A percentile compares a stretch with the other conserved stretches of the same genome.
These are phyloP conservation scores for Colletotrichum euphorbiae DNA, from an alignment of 2,329 filamentous ascomycete species.

Conservation along the genomic window DNA sequence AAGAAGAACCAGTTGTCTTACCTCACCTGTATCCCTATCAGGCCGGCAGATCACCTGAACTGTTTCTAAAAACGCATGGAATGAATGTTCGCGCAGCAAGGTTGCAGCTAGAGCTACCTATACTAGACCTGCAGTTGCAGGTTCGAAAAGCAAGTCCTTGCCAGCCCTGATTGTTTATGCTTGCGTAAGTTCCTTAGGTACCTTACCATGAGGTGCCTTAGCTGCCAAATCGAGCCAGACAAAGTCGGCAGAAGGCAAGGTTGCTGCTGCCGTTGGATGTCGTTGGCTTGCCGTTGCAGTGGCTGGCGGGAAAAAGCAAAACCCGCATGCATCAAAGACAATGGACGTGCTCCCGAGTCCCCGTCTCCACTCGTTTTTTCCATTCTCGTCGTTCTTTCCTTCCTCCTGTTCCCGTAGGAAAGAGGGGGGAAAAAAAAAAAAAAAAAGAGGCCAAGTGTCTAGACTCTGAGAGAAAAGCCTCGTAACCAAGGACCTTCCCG, in stretches of 20 bases:
- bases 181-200: too few species aligned
- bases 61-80: too few species aligned
- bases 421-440: background rate
- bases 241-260: conserved; percentile 2
- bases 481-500: background rate
- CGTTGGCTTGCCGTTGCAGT: conserved; percentile 22
- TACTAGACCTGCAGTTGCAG: too few species aligned
- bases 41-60: too few species aligned
- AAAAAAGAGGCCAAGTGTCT: background rate
- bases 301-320: conserved; percentile 34
- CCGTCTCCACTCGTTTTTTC: background rate
- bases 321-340: conserved; percentile 2
- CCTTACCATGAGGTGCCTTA: background rate
- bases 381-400: background rate
- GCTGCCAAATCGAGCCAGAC: background rate
- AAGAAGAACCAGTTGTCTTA: background rate
- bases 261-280: conserved; percentile 7
- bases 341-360: conserved; percentile 20
- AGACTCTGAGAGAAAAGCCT: background rate
- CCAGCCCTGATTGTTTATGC: too few species aligned
- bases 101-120: background rate
- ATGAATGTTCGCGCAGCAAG: background rate
- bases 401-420: background rate
- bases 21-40: background rate
- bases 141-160: too few species aligned